phyloP scores from a whole-genome alignment of 192 early-diverging fungal species.

The Coemansia sp. region DNA sequence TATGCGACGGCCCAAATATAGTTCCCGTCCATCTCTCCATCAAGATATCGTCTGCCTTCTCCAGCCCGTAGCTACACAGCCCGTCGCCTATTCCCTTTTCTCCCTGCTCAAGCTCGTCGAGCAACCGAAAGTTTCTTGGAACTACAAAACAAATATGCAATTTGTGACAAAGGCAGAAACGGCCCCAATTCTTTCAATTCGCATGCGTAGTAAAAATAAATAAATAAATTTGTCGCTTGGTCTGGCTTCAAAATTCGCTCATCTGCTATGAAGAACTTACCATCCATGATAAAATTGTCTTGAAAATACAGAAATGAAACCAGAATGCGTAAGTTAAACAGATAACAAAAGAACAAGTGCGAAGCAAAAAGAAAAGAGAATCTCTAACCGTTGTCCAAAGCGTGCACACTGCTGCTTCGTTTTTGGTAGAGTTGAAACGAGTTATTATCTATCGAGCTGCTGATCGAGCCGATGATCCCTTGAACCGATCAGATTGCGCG shows the following conservation, averaged over 20 bases:
- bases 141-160: conserved; percentile 58
- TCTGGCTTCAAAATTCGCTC: not conserved
- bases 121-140: conserved; percentile 94
- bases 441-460: too few species aligned
- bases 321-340: conserved; percentile 1
- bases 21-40: conserved; percentile 94
- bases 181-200: not conserved
- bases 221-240: not conserved
- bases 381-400: not conserved
- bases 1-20: conserved; percentile 76
- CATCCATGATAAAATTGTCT: conserved; percentile 3
- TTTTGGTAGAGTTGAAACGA: not conserved
- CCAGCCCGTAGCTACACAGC: conserved; percentile 90
- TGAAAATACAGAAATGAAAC: not conserved
- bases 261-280: not conserved
- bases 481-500: too few species aligned
- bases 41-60: conserved; percentile 68
- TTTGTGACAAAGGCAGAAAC: not conserved
- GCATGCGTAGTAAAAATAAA: not conserved
- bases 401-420: not conserved
- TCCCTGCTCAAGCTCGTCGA: conserved; percentile 96
- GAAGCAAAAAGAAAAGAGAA: not conserved
- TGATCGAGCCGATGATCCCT: too few species aligned
- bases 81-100: conserved; percentile 97
- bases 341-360: not conserved